Percentiles rank a stretch among this genome's conserved stretches.
Conservation (phyloP, 75 land plant genomes). For the Pinus albicaulis region DNA sequence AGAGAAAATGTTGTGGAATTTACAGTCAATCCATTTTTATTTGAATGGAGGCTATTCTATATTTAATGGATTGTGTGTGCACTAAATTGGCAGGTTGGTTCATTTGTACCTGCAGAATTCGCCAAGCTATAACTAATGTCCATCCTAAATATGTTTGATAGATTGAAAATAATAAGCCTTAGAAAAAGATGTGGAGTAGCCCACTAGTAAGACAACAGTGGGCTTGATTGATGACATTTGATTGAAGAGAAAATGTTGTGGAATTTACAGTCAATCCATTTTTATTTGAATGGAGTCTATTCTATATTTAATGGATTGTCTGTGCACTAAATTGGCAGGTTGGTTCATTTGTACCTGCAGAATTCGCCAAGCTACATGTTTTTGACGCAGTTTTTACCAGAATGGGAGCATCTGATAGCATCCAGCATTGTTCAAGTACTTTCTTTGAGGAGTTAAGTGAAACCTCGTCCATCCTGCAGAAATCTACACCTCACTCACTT, state of each 20-base stretch:
- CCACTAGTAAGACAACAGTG: not conserved
- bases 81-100: slow-evolving; percentile 80
- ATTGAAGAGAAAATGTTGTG: no score
- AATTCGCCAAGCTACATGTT: slow-evolving; percentile 84
- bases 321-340: slow-evolving; percentile 50
- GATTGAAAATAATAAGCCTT: not conserved
- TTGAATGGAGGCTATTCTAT: not conserved
- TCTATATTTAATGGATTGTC: not conserved
- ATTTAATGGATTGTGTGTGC: not conserved
- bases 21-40: no score
- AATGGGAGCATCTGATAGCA: slow-evolving; percentile 96
- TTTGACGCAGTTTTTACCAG: slow-evolving; percentile 85
- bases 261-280: no score
- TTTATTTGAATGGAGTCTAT: not conserved
- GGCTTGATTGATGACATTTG: not conserved
- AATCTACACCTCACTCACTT: slow-evolving; percentile 67
- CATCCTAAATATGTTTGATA: not conserved
- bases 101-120: slow-evolving; percentile 92
- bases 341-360: slow-evolving; percentile 99
- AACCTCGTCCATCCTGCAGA: slow-evolving; percentile 71
- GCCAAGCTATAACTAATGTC: slow-evolving; percentile 40
- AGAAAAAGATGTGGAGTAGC: not conserved
- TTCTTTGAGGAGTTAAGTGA: slow-evolving; percentile 96
- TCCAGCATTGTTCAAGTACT: slow-evolving; percentile 92
- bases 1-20: no score